A percentile compares a stretch with the other conserved stretches of the same genome.
phyloP scores from a whole-genome alignment of 1,139 yeast species.

The Pichia inconspicua region DNA sequence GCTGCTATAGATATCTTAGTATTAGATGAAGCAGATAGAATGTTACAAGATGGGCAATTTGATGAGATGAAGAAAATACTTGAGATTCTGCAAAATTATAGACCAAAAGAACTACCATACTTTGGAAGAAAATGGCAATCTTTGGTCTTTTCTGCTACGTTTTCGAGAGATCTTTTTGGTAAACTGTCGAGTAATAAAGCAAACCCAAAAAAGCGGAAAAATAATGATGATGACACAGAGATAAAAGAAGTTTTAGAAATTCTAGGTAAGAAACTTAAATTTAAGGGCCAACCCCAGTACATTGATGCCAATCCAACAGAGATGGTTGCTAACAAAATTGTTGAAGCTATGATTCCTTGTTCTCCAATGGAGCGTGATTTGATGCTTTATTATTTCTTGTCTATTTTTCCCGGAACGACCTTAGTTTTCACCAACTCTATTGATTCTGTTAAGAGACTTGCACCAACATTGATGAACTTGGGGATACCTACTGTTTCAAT shows the following conservation, averaged over 20 bases:
- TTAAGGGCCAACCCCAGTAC: slow-evolving; percentile 51
- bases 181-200: slow-evolving; percentile 45
- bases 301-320: slow-evolving; percentile 87
- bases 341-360: slow-evolving; percentile 88
- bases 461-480: slow-evolving; percentile 65
- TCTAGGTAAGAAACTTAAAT: slow-evolving; percentile 50
- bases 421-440: slow-evolving; percentile 90
- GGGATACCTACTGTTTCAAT: slow-evolving; percentile 70
- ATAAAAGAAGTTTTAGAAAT: slow-evolving; percentile 38
- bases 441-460: slow-evolving; percentile 82
- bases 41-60: slow-evolving; percentile 92
- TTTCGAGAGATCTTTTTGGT: slow-evolving; percentile 72
- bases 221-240: slow-evolving; percentile 35
- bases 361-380: slow-evolving; percentile 86
- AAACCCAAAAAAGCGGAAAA: slow-evolving; percentile 28
- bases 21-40: slow-evolving; percentile 95
- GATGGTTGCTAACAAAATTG: slow-evolving; percentile 64
- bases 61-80: slow-evolving; percentile 83
- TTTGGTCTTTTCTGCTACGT: slow-evolving; percentile 89
- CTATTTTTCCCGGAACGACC: slow-evolving; percentile 84
- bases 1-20: slow-evolving; percentile 65
- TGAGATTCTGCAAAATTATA: slow-evolving; percentile 39
- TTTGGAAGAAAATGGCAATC: slow-evolving; percentile 63
- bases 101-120: slow-evolving; percentile 32
- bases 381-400: slow-evolving; percentile 76